Evolutionary conservation across 805 yeast species (phyloP), one percentile per base, ranked within the genome.

Genomic region (Cyberlindnera euphorbiiphila): DNA sequence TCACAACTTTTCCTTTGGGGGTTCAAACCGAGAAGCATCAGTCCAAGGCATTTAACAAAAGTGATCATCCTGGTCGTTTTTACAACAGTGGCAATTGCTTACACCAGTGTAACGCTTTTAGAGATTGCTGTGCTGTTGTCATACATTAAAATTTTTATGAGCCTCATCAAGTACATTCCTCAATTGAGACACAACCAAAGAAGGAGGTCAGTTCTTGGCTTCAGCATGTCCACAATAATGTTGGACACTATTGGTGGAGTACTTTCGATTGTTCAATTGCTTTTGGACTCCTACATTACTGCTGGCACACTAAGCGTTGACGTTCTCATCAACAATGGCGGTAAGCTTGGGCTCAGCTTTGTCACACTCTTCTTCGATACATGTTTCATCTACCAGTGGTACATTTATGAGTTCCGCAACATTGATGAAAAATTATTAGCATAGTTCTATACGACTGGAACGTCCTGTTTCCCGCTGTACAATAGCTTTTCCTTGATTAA

Each of bases 181-280:
- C 98, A 91, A 61, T 83, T 91, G 37, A 64, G 74, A 40, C 94
- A 85, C 55, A 91, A 91, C 62, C 75, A 79, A 57, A 66, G 66
- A 32, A 74, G 95, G 47, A 77, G 80, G 52, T 83, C 95, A 5
- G 88, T 88, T 38, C 72, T 76, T 39, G 98, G 98, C 2, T 80
- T 93, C 50, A 82, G 96, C 39, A 74, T 91, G 45, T 72, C 86
- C 9, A 62, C 69, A 2, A 62, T 64, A 1, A 36, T 51, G 5
- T 41, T 66, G 16, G 72, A 67, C 48, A 32, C 57, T 12, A 43
- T 57, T 8, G 72, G 72, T 12, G 65, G 71, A 9, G 17, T 47
- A 2, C 37, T 56, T 4, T 54, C 60, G 1, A 46, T 39, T 7
- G 14, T 30, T 5, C 58, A 54, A 31, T 31, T 56, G 8, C 45